Percentiles rank a stretch among this genome's conserved stretches.
Evolutionary conservation across 1,284 basidiomycete species (phyloP).

Genomic region (Pseudomicrostroma phylloplanum): DNA sequence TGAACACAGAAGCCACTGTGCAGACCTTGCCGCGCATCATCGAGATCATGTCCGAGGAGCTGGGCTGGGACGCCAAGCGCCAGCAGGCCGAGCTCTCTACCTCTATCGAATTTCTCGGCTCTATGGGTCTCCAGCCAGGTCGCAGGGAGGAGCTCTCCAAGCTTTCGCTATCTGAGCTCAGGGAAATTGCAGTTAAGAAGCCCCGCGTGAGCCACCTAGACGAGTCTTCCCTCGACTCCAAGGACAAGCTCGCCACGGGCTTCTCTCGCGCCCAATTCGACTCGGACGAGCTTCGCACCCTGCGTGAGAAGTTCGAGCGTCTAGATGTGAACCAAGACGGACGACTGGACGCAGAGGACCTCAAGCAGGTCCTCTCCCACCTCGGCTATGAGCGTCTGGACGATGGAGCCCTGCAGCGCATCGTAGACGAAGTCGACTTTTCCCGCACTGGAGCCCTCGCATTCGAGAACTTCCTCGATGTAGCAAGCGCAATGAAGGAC

Average conservation of each 20-base stretch:
- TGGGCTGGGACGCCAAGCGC: constrained; percentile 65
- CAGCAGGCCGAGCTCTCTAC: constrained; percentile 57
- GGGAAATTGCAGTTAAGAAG: constrained; percentile 21
- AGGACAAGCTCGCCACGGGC: constrained; percentile 26
- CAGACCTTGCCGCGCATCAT: constrained; percentile 78
- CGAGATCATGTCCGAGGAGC: constrained; percentile 82
- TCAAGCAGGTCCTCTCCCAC: constrained; percentile 34
- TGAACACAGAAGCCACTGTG: constrained; percentile 81
- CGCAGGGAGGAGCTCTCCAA: constrained; percentile 33
- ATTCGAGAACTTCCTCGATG: constrained; percentile 44
- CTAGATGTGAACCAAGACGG: constrained; percentile 41
- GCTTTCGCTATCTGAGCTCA: constrained; percentile 33
- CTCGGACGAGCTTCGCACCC: constrained; percentile 40
- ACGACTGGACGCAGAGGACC: constrained; percentile 38
- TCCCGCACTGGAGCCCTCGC: constrained; percentile 36
- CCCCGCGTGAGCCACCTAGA: constrained; percentile 3
- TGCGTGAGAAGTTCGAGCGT: constrained; percentile 33
- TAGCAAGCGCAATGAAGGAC: constrained; percentile 42
- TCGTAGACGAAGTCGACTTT: constrained; percentile 40
- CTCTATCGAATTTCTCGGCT: constrained; percentile 47
- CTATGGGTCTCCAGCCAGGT: constrained; percentile 51
- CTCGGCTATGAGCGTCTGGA: constrained; percentile 35
- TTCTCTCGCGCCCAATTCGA: constrained; percentile 32
- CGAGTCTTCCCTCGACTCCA: constrained; percentile 23
- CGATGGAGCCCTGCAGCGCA: constrained; percentile 32